Percentiles rank a stretch among this genome's conserved stretches.
Evolutionary conservation across 163 green algal species (phyloP).

Genomic region (Scenedesmus sp.): DNA sequence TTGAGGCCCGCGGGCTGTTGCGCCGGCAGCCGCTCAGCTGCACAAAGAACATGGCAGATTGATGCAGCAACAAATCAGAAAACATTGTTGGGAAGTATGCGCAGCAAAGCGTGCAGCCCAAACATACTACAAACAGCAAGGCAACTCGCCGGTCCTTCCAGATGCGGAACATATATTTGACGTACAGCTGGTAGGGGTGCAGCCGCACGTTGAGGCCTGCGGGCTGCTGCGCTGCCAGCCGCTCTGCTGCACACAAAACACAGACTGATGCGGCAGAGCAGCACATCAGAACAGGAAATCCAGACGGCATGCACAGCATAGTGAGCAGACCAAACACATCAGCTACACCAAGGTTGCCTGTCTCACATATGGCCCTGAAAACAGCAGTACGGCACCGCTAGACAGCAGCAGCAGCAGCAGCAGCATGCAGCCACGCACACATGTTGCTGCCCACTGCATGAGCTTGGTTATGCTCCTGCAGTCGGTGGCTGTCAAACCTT

Average conservation of each 20-base stretch:
- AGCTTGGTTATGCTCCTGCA: conserved; percentile 22
- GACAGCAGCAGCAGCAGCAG: neutral
- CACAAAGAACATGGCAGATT: neutral
- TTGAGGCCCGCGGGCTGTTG: conserved; percentile 54
- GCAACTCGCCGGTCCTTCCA: too few species aligned
- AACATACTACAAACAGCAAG: too few species aligned
- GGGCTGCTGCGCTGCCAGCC: neutral
- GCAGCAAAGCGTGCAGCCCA: too few species aligned
- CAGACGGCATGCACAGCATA: too few species aligned
- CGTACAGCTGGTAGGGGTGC: neutral
- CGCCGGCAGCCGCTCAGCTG: neutral
- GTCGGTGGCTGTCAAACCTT: neutral
- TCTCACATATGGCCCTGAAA: neutral
- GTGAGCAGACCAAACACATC: too few species aligned
- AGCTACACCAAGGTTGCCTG: too few species aligned
- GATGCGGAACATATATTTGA: neutral
- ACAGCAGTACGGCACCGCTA: neutral
- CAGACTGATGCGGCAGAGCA: neutral
- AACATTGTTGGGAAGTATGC: too few species aligned
- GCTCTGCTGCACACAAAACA: neutral
- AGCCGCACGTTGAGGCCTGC: neutral
- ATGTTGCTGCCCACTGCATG: conserved; percentile 7
- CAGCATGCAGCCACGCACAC: neutral
- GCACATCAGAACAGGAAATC: neutral
- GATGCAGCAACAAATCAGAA: neutral